phyloP scores from a whole-genome alignment of 257 asterid genomes.

The Nicotiana tabacum region DNA sequence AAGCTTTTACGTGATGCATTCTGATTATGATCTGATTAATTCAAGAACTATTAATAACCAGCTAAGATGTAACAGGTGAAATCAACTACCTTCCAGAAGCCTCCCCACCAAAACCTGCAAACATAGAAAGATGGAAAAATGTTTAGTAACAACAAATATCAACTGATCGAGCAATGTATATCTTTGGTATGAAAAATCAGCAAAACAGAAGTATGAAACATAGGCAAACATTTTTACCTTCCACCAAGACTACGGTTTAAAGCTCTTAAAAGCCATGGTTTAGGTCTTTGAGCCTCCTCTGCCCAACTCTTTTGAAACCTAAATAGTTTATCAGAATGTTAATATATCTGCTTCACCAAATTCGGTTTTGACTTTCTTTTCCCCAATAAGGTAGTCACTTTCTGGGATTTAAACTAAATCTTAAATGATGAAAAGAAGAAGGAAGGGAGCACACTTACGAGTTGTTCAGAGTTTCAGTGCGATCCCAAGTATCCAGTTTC shows the following conservation, averaged over 20 bases:
- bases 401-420: background rate
- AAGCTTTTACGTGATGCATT: background rate
- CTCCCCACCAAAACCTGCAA: conserved; percentile 98
- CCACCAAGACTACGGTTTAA: conserved; percentile 85
- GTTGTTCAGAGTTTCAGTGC: conserved; percentile 74
- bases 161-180: background rate
- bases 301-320: conserved; percentile 93
- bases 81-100: conserved; percentile 87
- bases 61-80: conserved; percentile 10
- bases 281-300: conserved; percentile 63
- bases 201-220: conserved; percentile 11
- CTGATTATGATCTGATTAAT: background rate
- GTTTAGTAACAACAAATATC: background rate
- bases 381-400: background rate
- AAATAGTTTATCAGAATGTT: conserved; percentile 11
- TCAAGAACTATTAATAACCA: background rate
- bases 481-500: conserved; percentile 94
- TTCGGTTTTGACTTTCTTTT: background rate
- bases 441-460: conserved; percentile 41
- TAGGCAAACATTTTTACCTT: conserved; percentile 46
- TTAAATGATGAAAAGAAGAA: background rate
- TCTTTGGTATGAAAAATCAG: background rate
- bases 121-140: conserved; percentile 14
- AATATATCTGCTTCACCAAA: background rate
- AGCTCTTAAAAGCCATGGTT: conserved; percentile 97